These are phyloP conservation scores for Sporisorium exsertum DNA, from an alignment of 1,284 basidiomycete genomes.

Conservation along the genomic window DNA sequence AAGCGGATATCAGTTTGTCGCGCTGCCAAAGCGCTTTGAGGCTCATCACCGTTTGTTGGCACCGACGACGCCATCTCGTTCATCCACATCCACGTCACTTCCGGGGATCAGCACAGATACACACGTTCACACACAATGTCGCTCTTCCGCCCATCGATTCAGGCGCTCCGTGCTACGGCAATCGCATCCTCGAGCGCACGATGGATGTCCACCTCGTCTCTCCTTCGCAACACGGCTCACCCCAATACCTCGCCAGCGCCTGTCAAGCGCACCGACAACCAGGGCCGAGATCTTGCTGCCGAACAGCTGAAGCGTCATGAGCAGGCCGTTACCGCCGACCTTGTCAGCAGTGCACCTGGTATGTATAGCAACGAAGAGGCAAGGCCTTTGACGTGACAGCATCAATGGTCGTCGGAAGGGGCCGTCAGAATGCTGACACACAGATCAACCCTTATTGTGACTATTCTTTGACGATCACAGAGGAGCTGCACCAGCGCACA, in stretches of 20 bases:
- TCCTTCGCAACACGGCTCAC: conserved; percentile 32
- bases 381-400: neutral
- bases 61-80: neutral
- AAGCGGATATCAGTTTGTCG: conserved; percentile 20
- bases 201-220: conserved; percentile 42
- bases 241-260: conserved; percentile 47
- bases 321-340: conserved; percentile 50
- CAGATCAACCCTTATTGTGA: neutral
- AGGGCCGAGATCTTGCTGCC: conserved; percentile 50
- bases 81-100: neutral
- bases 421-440: neutral
- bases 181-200: conserved; percentile 38
- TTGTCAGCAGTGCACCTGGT: conserved; percentile 60
- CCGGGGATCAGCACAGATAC: conserved; percentile 4
- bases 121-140: conserved; percentile 22
- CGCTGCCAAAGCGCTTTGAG: conserved; percentile 10
- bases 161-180: conserved; percentile 42
- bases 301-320: conserved; percentile 56
- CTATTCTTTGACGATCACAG: conserved; percentile 71
- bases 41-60: neutral
- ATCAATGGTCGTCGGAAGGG: neutral
- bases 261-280: conserved; percentile 28
- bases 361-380: conserved; percentile 13
- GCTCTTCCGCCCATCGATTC: conserved; percentile 40
- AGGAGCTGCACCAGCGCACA: conserved; percentile 83